Evolutionary conservation across 495 filamentous ascomycete genomes (phyloP).

Genomic region (Penicillium pancosmium): DNA sequence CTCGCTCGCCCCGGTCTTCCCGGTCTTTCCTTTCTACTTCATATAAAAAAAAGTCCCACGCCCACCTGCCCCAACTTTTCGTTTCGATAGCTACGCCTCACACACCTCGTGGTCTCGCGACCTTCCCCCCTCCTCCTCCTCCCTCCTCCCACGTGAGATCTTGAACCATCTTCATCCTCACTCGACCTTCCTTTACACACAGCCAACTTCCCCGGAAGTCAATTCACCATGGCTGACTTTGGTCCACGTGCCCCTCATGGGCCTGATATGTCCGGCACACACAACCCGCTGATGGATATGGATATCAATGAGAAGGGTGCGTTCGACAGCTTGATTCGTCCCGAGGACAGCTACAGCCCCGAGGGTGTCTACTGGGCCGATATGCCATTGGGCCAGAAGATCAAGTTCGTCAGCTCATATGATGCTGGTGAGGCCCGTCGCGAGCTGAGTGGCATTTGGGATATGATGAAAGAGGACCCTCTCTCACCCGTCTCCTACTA

Average conservation of each 20-base stretch:
- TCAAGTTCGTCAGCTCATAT: conserved; percentile 71
- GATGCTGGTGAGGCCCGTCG: conserved; percentile 64
- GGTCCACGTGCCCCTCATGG: conserved; percentile 58
- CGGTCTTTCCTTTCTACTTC: conserved; percentile 13
- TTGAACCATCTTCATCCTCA: not conserved
- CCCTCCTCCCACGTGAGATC: conserved; percentile 7
- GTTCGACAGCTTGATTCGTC: conserved; percentile 73
- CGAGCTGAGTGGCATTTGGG: conserved; percentile 68
- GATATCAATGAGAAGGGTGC: conserved; percentile 67
- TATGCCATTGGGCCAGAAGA: conserved; percentile 62
- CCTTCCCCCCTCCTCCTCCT: conserved; percentile 3
- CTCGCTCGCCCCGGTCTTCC: conserved; percentile 6
- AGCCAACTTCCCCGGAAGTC: conserved; percentile 21
- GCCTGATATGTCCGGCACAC: conserved; percentile 55
- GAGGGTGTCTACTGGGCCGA: conserved; percentile 93
- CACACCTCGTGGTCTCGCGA: conserved; percentile 4
- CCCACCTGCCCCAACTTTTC: not conserved
- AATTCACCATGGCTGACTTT: conserved; percentile 52
- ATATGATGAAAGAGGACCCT: conserved; percentile 80
- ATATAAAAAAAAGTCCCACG: conserved; percentile 24
- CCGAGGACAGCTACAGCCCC: conserved; percentile 77
- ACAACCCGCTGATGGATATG: conserved; percentile 56
- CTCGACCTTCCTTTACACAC: not conserved
- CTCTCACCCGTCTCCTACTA: conserved; percentile 80
- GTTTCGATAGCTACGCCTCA: conserved; percentile 4